Evolutionary conservation across 2,329 filamentous ascomycete genomes (phyloP).

Genomic region (Ophiosphaerella herpotricha): DNA sequence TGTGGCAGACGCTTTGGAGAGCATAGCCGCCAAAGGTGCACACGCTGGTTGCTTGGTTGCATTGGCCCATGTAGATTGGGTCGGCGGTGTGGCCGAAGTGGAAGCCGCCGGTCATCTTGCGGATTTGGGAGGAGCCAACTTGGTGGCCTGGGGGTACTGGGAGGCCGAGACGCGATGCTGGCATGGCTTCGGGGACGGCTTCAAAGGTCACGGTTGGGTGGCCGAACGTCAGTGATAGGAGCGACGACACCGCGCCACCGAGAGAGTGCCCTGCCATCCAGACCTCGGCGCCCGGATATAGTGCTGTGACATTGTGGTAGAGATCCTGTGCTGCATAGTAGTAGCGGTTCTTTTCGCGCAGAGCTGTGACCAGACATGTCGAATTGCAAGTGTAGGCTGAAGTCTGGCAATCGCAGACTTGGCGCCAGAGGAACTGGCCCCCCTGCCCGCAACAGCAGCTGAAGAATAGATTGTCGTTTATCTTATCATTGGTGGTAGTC

Average conservation of each 20-base stretch:
- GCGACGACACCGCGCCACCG: constrained; percentile 84
- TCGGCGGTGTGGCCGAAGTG: constrained; percentile 97
- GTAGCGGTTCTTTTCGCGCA: constrained; percentile 84
- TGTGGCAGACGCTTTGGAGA: constrained; percentile 90
- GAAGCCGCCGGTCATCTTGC: constrained; percentile 71
- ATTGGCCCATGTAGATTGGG: constrained; percentile 90
- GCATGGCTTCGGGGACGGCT: constrained; percentile 86
- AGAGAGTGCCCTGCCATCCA: constrained; percentile 94
- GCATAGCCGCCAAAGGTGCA: constrained; percentile 94
- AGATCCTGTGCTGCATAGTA: constrained; percentile 88
- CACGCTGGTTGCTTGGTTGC: constrained; percentile 84
- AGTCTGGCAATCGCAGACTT: constrained; percentile 91
- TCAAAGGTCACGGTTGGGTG: constrained; percentile 91
- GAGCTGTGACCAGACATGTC: constrained; percentile 77
- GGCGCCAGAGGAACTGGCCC: constrained; percentile 84
- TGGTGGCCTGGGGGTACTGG: constrained; percentile 81
- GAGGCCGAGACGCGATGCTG: constrained; percentile 81
- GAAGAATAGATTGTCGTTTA: constrained; percentile 97
- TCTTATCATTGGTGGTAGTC: constrained; percentile 95
- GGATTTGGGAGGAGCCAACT: constrained; percentile 67
- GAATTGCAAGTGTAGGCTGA: constrained; percentile 89
- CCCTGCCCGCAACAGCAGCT: constrained; percentile 97
- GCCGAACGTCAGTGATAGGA: constrained; percentile 89
- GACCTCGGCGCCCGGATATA: constrained; percentile 82
- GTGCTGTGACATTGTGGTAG: constrained; percentile 86